A percentile compares a stretch with the other conserved stretches of the same genome.
Conservation (phyloP, 164 flowering plant species). For the Cinnamomum micranthum region DNA sequence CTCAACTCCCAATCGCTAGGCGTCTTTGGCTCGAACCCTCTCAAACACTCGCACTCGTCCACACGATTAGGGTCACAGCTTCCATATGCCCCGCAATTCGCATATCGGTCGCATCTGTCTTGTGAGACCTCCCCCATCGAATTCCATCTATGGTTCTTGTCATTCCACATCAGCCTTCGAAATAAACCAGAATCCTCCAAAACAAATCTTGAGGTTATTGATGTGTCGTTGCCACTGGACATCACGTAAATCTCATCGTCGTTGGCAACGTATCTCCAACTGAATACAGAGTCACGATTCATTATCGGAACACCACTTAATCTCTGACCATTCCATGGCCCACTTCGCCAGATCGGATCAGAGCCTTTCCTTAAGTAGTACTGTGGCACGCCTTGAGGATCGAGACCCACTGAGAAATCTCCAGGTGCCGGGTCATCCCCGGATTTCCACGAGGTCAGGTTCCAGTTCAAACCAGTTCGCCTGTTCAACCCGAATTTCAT, state of each 20-base stretch:
- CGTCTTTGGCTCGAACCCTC: too few relatives aligned
- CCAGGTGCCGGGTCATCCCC: conserved; percentile 32
- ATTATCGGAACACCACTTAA: neutral
- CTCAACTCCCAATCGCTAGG: too few relatives aligned
- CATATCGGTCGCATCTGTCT: too few relatives aligned
- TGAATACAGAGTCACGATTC: neutral
- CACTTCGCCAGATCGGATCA: neutral
- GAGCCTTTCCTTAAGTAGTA: neutral
- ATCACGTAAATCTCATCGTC: neutral
- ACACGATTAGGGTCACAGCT: too few relatives aligned
- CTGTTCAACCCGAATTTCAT: conserved; percentile 21
- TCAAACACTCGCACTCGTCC: too few relatives aligned
- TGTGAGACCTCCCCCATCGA: too few relatives aligned
- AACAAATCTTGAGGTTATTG: neutral
- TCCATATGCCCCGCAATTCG: too few relatives aligned
- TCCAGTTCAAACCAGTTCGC: conserved; percentile 1
- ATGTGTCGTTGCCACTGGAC: neutral
- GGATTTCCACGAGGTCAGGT: conserved; percentile 33
- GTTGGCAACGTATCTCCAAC: neutral
- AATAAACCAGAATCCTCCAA: neutral
- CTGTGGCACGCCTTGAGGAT: neutral
- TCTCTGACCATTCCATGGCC: neutral
- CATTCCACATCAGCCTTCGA: neutral
- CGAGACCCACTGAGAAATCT: conserved; percentile 11
- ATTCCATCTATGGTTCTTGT: neutral